A percentile compares a stretch with the other conserved stretches of the same genome.
These are phyloP conservation scores for Mortierella sp. DNA, from an alignment of 371 early-diverging fungal species.

Conservation along the genomic window DNA sequence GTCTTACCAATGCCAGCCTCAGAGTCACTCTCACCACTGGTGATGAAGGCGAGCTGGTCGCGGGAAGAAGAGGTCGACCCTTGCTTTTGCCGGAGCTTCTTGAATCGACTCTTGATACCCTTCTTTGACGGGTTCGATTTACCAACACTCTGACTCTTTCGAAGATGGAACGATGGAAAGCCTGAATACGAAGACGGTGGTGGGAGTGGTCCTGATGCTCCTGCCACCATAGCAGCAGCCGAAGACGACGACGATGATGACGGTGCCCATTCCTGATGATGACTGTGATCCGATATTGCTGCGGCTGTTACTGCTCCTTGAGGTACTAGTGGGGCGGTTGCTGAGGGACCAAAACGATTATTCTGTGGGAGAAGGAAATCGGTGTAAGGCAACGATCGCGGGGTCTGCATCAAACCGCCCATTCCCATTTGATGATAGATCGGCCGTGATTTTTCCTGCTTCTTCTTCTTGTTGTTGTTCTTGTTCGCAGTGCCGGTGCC, in stretches of 20 bases:
- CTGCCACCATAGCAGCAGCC: neutral
- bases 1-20: conserved; percentile 42
- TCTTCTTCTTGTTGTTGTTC: neutral
- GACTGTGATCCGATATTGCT: neutral
- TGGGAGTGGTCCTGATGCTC: neutral
- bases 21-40: conserved; percentile 54
- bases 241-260: no score
- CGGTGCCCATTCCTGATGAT: neutral
- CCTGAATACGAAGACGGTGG: neutral
- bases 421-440: conserved; percentile 16
- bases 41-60: conserved; percentile 28
- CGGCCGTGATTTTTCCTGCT: conserved; percentile 3
- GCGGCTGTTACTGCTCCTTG: neutral
- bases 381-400: conserved; percentile 25
- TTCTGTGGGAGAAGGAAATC: neutral
- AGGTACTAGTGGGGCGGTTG: neutral
- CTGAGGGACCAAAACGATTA: neutral
- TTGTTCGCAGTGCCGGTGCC: neutral
- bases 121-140: conserved; percentile 34
- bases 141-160: conserved; percentile 23
- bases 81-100: conserved; percentile 40
- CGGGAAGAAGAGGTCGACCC: conserved; percentile 18
- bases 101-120: conserved; percentile 39
- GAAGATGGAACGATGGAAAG: neutral
- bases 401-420: conserved; percentile 7